These are phyloP conservation scores for Polychaeton citri DNA, from an alignment of 2,329 filamentous ascomycete species.

Conservation along the genomic window DNA sequence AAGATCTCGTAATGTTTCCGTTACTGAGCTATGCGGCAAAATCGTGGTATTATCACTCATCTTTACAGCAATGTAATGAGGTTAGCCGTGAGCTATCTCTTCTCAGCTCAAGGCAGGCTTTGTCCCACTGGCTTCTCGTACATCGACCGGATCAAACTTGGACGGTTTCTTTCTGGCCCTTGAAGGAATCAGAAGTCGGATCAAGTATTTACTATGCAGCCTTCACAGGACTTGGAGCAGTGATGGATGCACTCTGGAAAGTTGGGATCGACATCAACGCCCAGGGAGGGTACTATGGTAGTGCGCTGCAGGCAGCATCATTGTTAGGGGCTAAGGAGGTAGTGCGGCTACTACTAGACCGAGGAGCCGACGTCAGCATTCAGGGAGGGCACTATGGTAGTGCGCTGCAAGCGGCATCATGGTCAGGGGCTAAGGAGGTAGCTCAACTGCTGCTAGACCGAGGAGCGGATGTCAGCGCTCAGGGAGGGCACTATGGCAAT, in stretches of 20 bases:
- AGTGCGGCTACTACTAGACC: constrained; percentile 3
- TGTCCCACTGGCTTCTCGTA: constrained; percentile 4
- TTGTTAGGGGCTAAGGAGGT: constrained; percentile 1
- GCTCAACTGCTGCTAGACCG: neutral
- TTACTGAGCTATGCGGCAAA: constrained; percentile 6
- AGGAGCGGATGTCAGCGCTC: constrained; percentile 7
- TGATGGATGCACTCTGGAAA: neutral
- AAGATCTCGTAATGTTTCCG: constrained; percentile 6
- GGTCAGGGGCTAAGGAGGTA: neutral
- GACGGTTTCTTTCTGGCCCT: neutral
- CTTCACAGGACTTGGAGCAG: constrained; percentile 1
- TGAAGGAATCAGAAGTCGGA: neutral
- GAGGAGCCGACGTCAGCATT: constrained; percentile 3
- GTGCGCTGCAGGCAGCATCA: constrained; percentile 3
- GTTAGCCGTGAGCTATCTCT: constrained; percentile 3
- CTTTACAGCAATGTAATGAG: constrained; percentile 2
- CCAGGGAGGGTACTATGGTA: constrained; percentile 2
- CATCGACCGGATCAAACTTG: constrained; percentile 2
- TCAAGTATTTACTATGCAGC: constrained; percentile 4
- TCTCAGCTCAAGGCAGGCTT: constrained; percentile 1
- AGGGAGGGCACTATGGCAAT: constrained; percentile 6
- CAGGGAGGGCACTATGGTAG: neutral
- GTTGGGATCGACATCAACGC: neutral
- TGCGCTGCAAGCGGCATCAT: neutral
- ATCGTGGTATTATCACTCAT: constrained; percentile 6